Conservation (phyloP, 2,329 filamentous ascomycete genomes). For the Neophaeococcomyces aloes region DNA sequence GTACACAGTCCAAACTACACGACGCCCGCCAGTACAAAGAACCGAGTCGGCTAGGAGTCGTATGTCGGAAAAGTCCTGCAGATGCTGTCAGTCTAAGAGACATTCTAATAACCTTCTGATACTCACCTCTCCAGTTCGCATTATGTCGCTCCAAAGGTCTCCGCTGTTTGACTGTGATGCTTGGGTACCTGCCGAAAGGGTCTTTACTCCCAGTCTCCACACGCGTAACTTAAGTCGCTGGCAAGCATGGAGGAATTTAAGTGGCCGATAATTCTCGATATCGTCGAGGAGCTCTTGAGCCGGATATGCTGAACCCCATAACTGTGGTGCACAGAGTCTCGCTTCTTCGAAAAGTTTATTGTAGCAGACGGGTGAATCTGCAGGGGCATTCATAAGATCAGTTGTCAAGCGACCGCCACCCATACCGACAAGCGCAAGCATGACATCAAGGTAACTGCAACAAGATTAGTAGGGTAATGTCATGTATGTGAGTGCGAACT, state of each 20-base stretch:
- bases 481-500: background rate
- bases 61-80: conserved; percentile 8
- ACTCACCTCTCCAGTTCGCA: conserved; percentile 6
- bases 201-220: conserved; percentile 4
- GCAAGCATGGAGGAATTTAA: conserved; percentile 4
- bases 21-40: conserved; percentile 3
- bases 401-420: conserved; percentile 3
- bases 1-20: conserved; percentile 9
- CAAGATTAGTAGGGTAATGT: background rate
- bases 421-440: conserved; percentile 5
- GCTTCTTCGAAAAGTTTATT: conserved; percentile 10
- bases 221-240: conserved; percentile 8
- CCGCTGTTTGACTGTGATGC: background rate
- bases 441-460: conserved; percentile 6
- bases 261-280: conserved; percentile 10
- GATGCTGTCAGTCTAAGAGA: background rate
- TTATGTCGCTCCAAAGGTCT: conserved; percentile 4
- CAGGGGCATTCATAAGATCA: conserved; percentile 2
- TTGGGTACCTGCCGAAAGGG: background rate
- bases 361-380: conserved; percentile 4
- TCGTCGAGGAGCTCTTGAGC: conserved; percentile 8
- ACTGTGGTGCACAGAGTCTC: conserved; percentile 4
- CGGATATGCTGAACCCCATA: conserved; percentile 9
- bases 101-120: background rate
- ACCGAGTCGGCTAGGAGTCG: conserved; percentile 2